phyloP scores from a whole-genome alignment of 2,329 filamentous ascomycete species.

The Aureobasidium namibiae region DNA sequence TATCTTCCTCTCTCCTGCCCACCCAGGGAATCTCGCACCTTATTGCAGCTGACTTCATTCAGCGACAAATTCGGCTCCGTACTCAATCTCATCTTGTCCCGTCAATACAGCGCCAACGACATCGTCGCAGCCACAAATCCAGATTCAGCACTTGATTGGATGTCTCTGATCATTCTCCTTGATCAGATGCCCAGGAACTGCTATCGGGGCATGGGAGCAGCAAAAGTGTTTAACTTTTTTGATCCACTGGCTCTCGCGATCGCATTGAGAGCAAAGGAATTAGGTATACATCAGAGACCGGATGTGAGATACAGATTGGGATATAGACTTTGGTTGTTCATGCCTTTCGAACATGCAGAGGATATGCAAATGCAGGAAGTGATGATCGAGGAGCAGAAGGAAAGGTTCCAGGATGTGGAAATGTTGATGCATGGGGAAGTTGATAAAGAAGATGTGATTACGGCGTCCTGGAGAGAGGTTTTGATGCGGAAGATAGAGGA shows the following conservation, averaged over 20 bases:
- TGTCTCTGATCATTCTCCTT: not conserved
- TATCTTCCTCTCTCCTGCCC: not conserved
- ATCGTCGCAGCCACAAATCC: not conserved
- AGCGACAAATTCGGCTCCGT: not conserved
- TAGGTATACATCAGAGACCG: not conserved
- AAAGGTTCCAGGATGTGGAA: not conserved
- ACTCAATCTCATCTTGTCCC: not conserved
- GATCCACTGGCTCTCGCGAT: not conserved
- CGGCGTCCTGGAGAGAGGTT: not conserved
- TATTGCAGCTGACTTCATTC: not conserved
- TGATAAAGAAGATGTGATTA: not conserved
- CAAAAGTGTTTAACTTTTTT: not conserved
- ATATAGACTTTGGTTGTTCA: not conserved
- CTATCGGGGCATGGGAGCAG: not conserved
- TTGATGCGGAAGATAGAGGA: not conserved
- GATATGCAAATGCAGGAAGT: not conserved
- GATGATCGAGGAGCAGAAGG: not conserved
- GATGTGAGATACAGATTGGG: not conserved
- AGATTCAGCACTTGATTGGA: not conserved
- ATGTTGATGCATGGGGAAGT: not conserved
- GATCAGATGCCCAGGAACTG: not conserved
- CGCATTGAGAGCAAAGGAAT: not conserved
- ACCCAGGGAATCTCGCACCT: too few relatives aligned
- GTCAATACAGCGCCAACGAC: not conserved
- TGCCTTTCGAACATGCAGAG: not conserved